These are phyloP conservation scores for Nymphaea thermarum DNA, from an alignment of 164 flowering plant genomes.

Conservation along the genomic window DNA sequence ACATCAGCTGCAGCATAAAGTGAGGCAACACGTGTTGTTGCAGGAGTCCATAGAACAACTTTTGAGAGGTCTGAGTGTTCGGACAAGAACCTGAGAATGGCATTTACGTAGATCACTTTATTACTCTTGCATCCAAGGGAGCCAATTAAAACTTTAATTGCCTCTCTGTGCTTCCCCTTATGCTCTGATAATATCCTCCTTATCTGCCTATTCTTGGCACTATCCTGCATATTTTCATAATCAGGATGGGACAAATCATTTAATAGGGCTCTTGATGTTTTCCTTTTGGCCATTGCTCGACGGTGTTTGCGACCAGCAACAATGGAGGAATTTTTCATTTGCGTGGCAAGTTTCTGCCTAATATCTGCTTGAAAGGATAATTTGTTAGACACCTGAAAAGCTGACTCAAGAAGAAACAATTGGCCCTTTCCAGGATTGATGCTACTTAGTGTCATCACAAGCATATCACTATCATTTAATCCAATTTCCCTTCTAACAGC, in stretches of 20 bases:
- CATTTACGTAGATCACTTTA: slow-evolving; percentile 71
- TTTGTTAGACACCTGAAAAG: slow-evolving; percentile 27
- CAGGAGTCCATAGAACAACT: slow-evolving; percentile 85
- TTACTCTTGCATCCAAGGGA: slow-evolving; percentile 96
- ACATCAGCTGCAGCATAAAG: slow-evolving; percentile 97
- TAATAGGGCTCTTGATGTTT: slow-evolving; percentile 27
- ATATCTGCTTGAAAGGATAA: slow-evolving; percentile 13
- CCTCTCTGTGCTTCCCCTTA: slow-evolving; percentile 17
- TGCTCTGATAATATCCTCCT: slow-evolving; percentile 21
- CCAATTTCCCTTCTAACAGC: slow-evolving; percentile 87
- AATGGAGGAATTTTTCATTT: slow-evolving; percentile 4
- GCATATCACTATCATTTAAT: slow-evolving; percentile 67
- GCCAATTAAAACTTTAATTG: slow-evolving; percentile 67
- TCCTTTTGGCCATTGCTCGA: slow-evolving; percentile 16
- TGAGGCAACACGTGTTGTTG: slow-evolving; percentile 88
- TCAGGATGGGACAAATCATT: slow-evolving; percentile 2
- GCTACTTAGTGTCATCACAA: slow-evolving; percentile 79
- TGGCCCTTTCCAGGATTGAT: slow-evolving; percentile 96
- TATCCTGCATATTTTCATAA: slow-evolving; percentile 6
- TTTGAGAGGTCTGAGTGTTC: slow-evolving; percentile 55
- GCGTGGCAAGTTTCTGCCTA: slow-evolving; percentile 10
- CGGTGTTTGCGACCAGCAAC: slow-evolving; percentile 8
- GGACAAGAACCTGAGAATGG: slow-evolving; percentile 45
- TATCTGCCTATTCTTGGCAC: slow-evolving; percentile 5
- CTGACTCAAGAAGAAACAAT: slow-evolving; percentile 72